Percentiles rank a stretch among this genome's conserved stretches.
Conservation (phyloP, 257 asterid species). For the Lantana camara region DNA sequence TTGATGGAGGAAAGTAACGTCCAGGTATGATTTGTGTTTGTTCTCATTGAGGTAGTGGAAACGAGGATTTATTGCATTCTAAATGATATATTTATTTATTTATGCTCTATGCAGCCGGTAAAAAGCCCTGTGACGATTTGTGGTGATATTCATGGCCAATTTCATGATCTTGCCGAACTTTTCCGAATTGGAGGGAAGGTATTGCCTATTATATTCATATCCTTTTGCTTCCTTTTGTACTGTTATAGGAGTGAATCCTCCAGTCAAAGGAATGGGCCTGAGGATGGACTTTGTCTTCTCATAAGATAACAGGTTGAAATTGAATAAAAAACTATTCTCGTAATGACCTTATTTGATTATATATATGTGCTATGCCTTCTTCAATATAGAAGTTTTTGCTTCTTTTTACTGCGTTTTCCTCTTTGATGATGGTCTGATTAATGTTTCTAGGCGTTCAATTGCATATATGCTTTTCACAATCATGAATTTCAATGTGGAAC, state of each 20-base stretch:
- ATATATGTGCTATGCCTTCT: not conserved
- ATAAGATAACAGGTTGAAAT: conserved; percentile 23
- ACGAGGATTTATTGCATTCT: not conserved
- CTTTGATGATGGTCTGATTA: not conserved
- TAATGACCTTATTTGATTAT: not conserved
- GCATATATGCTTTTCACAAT: not conserved
- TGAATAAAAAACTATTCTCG: not conserved
- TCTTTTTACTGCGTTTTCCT: not conserved
- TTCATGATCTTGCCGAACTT: conserved; percentile 71
- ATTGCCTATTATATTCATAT: conserved; percentile 19
- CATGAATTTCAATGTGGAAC: not conserved
- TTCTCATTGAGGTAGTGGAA: conserved; percentile 17
- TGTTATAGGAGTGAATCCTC: conserved; percentile 24
- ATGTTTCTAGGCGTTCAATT: not conserved
- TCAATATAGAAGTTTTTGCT: not conserved
- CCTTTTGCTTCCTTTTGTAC: conserved; percentile 14
- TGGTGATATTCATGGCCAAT: conserved; percentile 80
- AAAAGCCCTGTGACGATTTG: conserved; percentile 69
- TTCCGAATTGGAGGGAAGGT: conserved; percentile 79
- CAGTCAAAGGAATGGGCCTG: conserved; percentile 21
- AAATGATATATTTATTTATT: conserved; percentile 26
- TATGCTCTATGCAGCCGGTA: conserved; percentile 59
- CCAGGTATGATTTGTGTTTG: conserved; percentile 45
- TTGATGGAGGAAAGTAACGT: conserved; percentile 70
- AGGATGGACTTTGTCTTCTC: conserved; percentile 28